A percentile compares a stretch with the other conserved stretches of the same genome.
Conservation (phyloP, 805 yeast genomes). For the Ogataea trehalophila region DNA sequence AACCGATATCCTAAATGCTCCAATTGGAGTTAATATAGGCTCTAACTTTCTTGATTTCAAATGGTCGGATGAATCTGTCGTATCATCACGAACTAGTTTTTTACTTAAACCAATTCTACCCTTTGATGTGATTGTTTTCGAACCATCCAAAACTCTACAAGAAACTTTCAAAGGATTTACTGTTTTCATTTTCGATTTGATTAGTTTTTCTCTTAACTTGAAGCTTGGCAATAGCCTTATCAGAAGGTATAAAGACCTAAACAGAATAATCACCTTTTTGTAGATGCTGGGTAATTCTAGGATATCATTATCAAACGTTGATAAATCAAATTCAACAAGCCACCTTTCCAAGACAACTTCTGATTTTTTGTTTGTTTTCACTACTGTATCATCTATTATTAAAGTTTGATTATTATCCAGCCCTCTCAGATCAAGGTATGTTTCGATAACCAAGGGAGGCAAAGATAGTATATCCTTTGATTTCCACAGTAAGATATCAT, state of each 20-base stretch:
- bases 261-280: constrained; percentile 66
- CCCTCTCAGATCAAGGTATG: constrained; percentile 39
- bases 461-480: constrained; percentile 36
- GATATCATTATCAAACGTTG: constrained; percentile 30
- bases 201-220: constrained; percentile 45
- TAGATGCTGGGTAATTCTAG: constrained; percentile 65
- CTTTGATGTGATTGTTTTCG: constrained; percentile 69
- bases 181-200: constrained; percentile 26
- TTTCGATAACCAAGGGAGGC: constrained; percentile 85
- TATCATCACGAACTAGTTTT: constrained; percentile 23
- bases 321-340: constrained; percentile 75
- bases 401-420: constrained; percentile 21
- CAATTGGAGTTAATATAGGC: constrained; percentile 72
- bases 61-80: constrained; percentile 29
- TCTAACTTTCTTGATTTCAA: constrained; percentile 57
- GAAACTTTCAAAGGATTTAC: constrained; percentile 41
- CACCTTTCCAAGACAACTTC: constrained; percentile 95
- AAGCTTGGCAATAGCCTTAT: constrained; percentile 68
- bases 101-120: constrained; percentile 85
- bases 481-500: constrained; percentile 65
- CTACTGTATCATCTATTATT: constrained; percentile 35
- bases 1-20: constrained; percentile 68
- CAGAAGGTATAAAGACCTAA: constrained; percentile 69
- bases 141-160: constrained; percentile 68
- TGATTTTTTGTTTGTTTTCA: constrained; percentile 57